Evolutionary conservation across 345 rosid species (phyloP).

Genomic region (Cardiospermum halicacabum): DNA sequence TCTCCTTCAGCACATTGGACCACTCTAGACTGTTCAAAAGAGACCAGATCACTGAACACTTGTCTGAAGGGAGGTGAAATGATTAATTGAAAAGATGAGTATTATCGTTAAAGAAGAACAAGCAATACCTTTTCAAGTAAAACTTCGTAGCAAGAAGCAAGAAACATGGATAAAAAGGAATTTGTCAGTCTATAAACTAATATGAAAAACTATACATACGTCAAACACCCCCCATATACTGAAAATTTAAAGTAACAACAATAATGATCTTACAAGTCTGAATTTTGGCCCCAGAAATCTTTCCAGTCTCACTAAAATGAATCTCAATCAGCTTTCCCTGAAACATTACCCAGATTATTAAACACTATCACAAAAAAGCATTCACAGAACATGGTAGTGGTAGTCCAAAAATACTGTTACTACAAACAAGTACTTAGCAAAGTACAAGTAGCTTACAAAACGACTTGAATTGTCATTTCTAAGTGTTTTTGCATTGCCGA

Average conservation of each 20-base stretch:
- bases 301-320: conserved; percentile 93
- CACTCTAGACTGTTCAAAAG: conserved; percentile 90
- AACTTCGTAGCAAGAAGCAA: conserved; percentile 48
- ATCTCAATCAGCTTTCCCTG: conserved; percentile 98
- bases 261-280: conserved; percentile 78
- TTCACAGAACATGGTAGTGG: neutral
- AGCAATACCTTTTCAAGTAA: conserved; percentile 88
- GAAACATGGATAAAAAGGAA: conserved; percentile 23
- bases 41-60: conserved; percentile 19
- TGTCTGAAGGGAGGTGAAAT: neutral
- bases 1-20: conserved; percentile 96
- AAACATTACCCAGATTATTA: conserved; percentile 25
- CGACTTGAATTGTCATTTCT: conserved; percentile 99
- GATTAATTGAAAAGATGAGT: conserved; percentile 13
- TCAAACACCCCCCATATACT: conserved; percentile 1
- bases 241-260: conserved; percentile 2
- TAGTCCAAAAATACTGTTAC: neutral
- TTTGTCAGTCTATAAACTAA: conserved; percentile 28
- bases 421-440: conserved; percentile 6
- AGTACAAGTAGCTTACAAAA: conserved; percentile 66
- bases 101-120: conserved; percentile 15
- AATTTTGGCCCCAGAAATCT: conserved; percentile 96
- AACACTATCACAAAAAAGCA: conserved; percentile 1
- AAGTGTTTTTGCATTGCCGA: conserved; percentile 95
- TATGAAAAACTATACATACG: neutral